phyloP scores from a whole-genome alignment of 495 filamentous ascomycete genomes.

The Neurospora africana region DNA sequence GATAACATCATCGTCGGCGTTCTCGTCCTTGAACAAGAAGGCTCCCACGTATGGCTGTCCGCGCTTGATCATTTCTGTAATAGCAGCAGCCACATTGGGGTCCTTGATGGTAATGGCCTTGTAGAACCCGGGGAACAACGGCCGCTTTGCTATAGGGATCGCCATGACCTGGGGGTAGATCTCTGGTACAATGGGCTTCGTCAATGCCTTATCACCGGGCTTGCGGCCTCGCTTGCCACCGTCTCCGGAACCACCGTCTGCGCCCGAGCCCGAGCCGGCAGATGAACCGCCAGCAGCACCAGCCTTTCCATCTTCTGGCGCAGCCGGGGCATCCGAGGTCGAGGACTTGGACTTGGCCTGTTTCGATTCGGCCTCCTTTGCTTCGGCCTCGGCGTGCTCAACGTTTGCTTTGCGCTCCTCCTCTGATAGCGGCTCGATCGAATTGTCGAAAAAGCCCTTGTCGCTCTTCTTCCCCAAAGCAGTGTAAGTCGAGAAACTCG shows the following conservation, averaged over 20 bases:
- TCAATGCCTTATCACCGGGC: slow-evolving; percentile 57
- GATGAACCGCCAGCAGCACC: slow-evolving; percentile 24
- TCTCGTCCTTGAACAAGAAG: slow-evolving; percentile 94
- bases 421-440: slow-evolving; percentile 31
- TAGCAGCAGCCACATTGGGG: slow-evolving; percentile 75
- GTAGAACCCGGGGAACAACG: slow-evolving; percentile 96
- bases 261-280: slow-evolving; percentile 31
- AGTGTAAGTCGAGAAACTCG: slow-evolving; percentile 30
- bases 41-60: slow-evolving; percentile 96
- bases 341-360: slow-evolving; percentile 29
- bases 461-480: slow-evolving; percentile 32
- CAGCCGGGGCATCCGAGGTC: slow-evolving; percentile 23
- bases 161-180: slow-evolving; percentile 98
- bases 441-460: slow-evolving; percentile 31
- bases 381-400: slow-evolving; percentile 34
- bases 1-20: slow-evolving; percentile 83
- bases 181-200: slow-evolving; percentile 83
- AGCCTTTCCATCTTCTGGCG: slow-evolving; percentile 34
- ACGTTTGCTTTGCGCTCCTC: slow-evolving; percentile 38
- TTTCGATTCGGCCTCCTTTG: slow-evolving; percentile 22
- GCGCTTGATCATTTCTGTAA: slow-evolving; percentile 94
- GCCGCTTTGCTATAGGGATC: slow-evolving; percentile 91
- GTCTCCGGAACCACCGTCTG: slow-evolving; percentile 34
- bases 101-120: slow-evolving; percentile 95
- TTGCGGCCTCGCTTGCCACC: slow-evolving; percentile 52